Conservation (phyloP, 345 rosid genomes). For the Eutrema yunnanense region DNA sequence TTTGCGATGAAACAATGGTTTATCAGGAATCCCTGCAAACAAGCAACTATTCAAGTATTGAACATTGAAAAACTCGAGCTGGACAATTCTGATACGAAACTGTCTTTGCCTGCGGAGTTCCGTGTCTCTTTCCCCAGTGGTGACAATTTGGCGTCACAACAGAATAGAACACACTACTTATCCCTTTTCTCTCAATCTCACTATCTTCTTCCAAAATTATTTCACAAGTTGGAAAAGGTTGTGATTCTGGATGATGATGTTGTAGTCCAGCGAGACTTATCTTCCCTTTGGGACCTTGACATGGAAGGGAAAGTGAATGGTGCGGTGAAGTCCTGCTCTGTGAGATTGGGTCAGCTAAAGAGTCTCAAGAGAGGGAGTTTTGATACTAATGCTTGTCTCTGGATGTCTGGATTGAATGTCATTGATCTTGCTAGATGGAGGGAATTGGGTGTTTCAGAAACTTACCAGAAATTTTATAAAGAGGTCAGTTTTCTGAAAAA, state of each 20-base stretch:
- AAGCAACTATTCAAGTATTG: conserved; percentile 60
- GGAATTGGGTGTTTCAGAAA: conserved; percentile 49
- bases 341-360: conserved; percentile 59
- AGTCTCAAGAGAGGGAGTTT: conserved; percentile 42
- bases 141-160: conserved; percentile 34
- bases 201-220: conserved; percentile 73
- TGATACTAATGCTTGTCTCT: conserved; percentile 49
- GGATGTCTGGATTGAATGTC: conserved; percentile 94
- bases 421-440: conserved; percentile 82
- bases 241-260: conserved; percentile 90
- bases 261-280: conserved; percentile 79
- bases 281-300: conserved; percentile 61
- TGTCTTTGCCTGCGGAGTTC: conserved; percentile 75
- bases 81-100: conserved; percentile 36
- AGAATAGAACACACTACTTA: conserved; percentile 54
- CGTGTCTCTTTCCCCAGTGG: conserved; percentile 51
- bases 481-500: conserved; percentile 41
- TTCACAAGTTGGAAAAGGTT: conserved; percentile 55
- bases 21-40: conserved; percentile 54
- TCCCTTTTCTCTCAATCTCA: conserved; percentile 74
- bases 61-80: conserved; percentile 54
- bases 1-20: conserved; percentile 93
- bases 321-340: conserved; percentile 61
- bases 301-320: conserved; percentile 88
- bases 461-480: conserved; percentile 44